These are phyloP conservation scores for Suillus variegatus DNA, from an alignment of 768 basidiomycete species.

Conservation along the genomic window DNA sequence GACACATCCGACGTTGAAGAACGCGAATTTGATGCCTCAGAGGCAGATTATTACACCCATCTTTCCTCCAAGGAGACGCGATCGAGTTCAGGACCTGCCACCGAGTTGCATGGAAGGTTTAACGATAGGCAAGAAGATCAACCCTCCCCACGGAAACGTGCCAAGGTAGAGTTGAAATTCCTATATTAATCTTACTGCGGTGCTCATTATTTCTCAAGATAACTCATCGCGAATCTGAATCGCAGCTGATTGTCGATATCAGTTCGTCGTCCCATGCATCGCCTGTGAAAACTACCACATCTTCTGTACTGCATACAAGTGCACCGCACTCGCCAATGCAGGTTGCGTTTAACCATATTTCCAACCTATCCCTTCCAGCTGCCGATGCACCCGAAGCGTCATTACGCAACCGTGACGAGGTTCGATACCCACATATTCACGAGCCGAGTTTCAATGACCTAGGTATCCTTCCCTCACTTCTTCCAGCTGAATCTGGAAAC, in stretches of 20 bases:
- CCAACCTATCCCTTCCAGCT: background rate
- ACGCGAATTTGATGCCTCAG: conserved; percentile 38
- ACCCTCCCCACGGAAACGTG: conserved; percentile 39
- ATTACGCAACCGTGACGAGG: background rate
- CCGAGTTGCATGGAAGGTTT: background rate
- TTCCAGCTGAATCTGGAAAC: background rate
- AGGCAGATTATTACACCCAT: conserved; percentile 9
- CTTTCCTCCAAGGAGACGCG: conserved; percentile 1
- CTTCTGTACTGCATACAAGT: background rate
- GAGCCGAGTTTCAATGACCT: background rate
- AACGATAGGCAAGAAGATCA: conserved; percentile 15
- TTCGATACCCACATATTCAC: background rate
- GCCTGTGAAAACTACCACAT: background rate
- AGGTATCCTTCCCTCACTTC: too few relatives aligned
- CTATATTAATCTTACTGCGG: background rate
- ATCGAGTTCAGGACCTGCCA: background rate
- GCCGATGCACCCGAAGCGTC: background rate
- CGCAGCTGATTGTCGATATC: background rate
- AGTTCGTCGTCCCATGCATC: conserved; percentile 1
- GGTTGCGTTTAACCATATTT: background rate
- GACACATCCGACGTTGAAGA: conserved; percentile 70
- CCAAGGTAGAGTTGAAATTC: conserved; percentile 29
- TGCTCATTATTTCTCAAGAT: conserved; percentile 22
- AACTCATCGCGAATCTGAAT: conserved; percentile 12
- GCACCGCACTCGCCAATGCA: background rate